Base-by-base conservation (phyloP, 768 basidiomycete genomes). In the Pulveroboletus sp. region DNA sequence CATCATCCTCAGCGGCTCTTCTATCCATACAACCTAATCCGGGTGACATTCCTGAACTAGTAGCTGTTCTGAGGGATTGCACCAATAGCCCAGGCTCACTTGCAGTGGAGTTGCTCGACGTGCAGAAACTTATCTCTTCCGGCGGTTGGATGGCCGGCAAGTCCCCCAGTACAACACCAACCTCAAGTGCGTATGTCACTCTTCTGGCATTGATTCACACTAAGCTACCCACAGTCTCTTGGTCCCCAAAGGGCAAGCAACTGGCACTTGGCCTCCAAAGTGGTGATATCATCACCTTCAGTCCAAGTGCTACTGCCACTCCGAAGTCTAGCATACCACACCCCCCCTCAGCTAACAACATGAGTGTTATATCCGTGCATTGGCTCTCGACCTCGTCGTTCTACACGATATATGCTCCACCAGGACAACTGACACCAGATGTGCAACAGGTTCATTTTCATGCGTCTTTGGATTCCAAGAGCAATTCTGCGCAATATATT, bases 211-310 rank as follows among this genome's bases (percentile, higher is more conserved):
- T 40, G 46, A 39, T 31, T 47, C 24, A 40, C 18, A 26, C 57
- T 58, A 43, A 51, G 56, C 32, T 46, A 8, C 21, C n/a, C 46
- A 39, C 49, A 91, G 89, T 84, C 8, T 79, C 85, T 11, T 92
- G 89, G 89, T 91, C 89, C 4, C 86, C 89, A 2, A 89, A 89
- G 64, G 89, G 89, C 39, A 92, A 89, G 62, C 89, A 91, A 49
- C 73, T 92, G 37, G 87, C 86, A 1, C 77, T 92, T 40, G 89
- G 84, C 21, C 68, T 89, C 14, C 78, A 78, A 55, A 76, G 73
- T 17, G 88, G 89, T 3, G 83, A 85, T 47, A 82, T 91, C 35
- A 63, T 87, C 37, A 82, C 86, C 0, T 90, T 81, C 62, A 73
- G 77, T 35, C 75, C 83, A 21, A 71, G 71, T 10, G 79, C 80